Base-by-base conservation (phyloP, 345 rosid genomes). In the Acer campestre region DNA sequence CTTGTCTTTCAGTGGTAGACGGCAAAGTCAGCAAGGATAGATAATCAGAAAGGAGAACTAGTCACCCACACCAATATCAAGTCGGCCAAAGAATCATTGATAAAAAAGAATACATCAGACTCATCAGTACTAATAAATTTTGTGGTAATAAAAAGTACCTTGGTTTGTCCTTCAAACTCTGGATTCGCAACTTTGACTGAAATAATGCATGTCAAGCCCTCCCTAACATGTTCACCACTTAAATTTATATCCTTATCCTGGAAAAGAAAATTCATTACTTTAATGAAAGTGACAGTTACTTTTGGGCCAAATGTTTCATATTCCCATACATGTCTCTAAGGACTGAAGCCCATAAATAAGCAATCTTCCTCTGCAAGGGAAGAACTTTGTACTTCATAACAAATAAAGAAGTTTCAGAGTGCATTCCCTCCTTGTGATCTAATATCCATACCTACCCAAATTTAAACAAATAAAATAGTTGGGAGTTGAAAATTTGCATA, bases 151-250 rank as follows among this genome's bases (percentile, higher is more conserved):
- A 61, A 14, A 22, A 75, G 62, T 89, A 94, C 99, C 97, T 97
- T 94, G 35, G 99, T 97, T 84, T 97, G 99, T 75, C 99, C 99
- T 90, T 97, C 98, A 85, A 97, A 97, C 85, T 97, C 99, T 17
- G 99, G 99, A 84, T 91, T 94, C 53, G 98, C 89, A 89, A 97
- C 93, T 88, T 93, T 94, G 77, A 97, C 98, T n/a, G 99, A 94
- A 76, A 97, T 82, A 75, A 97, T 85, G 83, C 98, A 93, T 46
- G 99, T 93, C 86, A 97, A 78, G 68, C 99, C 99, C 79, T 97
- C 99, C 87, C 98, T 85, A 18, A 97, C 98, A 82, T 97, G 98
- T 79, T 97, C 98, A 70, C 98, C 98, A 61, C 98, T 90, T 84
- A 97, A 83, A 84, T 70, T 93, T 67, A 93, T 90, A 82, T 94